These are phyloP conservation scores for Backusella parvicylindrica DNA, from an alignment of 192 early-diverging fungal species.

Conservation along the genomic window DNA sequence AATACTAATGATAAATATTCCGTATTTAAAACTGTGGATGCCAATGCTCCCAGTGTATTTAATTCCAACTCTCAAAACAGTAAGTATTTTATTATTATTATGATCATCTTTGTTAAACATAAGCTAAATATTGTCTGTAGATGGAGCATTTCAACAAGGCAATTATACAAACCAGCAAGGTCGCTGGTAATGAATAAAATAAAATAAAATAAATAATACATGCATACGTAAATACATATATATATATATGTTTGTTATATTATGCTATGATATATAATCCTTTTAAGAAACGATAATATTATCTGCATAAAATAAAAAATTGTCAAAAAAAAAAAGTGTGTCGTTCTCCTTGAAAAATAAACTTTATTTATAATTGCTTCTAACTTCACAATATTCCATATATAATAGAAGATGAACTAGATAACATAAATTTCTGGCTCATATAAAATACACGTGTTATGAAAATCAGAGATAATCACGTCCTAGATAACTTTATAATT, in stretches of 20 bases:
- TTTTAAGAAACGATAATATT: neutral
- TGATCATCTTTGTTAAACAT: neutral
- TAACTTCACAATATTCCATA: neutral
- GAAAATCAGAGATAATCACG: neutral
- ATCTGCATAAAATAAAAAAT: neutral
- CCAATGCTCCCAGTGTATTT: slow-evolving; percentile 27
- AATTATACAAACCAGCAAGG: neutral
- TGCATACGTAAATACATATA: neutral
- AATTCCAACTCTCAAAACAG: slow-evolving; percentile 1
- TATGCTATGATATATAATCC: neutral
- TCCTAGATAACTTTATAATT: neutral
- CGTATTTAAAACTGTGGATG: slow-evolving; percentile 24
- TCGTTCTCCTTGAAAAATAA: neutral
- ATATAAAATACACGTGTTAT: neutral
- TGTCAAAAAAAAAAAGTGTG: neutral
- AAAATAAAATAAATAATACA: neutral
- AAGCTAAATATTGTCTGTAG: neutral
- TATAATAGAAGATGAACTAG: neutral
- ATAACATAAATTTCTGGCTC: neutral
- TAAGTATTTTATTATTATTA: neutral
- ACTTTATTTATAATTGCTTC: neutral
- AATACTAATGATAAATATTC: slow-evolving; percentile 29
- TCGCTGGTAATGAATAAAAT: neutral
- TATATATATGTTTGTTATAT: neutral
- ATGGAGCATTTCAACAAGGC: neutral